phyloP scores from a whole-genome alignment of 495 filamentous ascomycete genomes.

The Xylaria longipes region DNA sequence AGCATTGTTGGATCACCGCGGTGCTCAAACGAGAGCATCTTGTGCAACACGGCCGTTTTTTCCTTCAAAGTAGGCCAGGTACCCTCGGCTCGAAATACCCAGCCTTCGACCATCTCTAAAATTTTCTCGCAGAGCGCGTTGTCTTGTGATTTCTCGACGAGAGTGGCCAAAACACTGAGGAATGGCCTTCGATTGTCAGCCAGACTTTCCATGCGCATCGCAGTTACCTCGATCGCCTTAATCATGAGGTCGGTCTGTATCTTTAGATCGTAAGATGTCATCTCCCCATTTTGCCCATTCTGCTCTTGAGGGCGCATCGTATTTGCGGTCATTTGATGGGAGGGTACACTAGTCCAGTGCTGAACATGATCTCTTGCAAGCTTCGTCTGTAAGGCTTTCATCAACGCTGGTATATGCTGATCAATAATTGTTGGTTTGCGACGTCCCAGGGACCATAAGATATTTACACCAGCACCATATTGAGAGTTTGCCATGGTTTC shows the following conservation, averaged over 20 bases:
- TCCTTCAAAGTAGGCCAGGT: constrained; percentile 97
- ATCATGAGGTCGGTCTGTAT: constrained; percentile 86
- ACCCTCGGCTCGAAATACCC: constrained; percentile 93
- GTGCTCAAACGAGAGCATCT: constrained; percentile 95
- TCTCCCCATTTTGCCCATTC: constrained; percentile 54
- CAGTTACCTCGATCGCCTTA: constrained; percentile 91
- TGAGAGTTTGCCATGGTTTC: constrained; percentile 80
- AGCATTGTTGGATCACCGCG: constrained; percentile 81
- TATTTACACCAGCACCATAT: constrained; percentile 85
- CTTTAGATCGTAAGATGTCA: constrained; percentile 79
- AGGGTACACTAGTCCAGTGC: constrained; percentile 62
- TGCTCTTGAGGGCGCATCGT: constrained; percentile 52
- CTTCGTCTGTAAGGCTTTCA: constrained; percentile 93
- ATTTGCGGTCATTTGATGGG: constrained; percentile 49
- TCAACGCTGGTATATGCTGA: constrained; percentile 81
- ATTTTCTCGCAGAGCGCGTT: constrained; percentile 87
- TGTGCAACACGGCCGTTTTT: constrained; percentile 94
- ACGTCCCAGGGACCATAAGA: constrained; percentile 88
- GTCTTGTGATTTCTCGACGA: constrained; percentile 92
- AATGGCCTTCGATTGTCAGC: constrained; percentile 91
- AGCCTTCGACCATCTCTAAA: constrained; percentile 88
- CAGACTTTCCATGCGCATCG: constrained; percentile 90
- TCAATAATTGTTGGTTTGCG: constrained; percentile 86
- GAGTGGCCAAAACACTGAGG: constrained; percentile 88
- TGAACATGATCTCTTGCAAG: constrained; percentile 92